Conservation (phyloP, 2,329 filamentous ascomycete genomes). For the Calonectria ilicicola region DNA sequence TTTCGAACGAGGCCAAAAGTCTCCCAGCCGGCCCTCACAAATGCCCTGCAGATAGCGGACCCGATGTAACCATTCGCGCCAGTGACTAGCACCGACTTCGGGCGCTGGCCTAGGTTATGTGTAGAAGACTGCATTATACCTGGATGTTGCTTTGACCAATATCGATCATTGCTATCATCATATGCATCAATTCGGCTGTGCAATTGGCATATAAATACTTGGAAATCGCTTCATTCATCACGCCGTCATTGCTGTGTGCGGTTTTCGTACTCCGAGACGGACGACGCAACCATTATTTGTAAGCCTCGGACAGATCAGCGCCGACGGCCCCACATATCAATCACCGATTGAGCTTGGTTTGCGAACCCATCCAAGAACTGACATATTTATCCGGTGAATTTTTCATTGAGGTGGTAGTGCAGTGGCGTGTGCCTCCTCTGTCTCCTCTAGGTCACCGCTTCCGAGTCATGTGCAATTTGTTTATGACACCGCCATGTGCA, state of each 20-base stretch:
- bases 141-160: not conserved
- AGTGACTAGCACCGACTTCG: conserved; percentile 55
- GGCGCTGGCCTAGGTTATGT: not conserved
- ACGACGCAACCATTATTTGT: not conserved
- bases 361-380: too few relatives aligned
- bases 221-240: not conserved
- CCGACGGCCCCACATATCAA: not conserved
- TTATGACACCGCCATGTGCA: too few relatives aligned
- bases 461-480: too few relatives aligned
- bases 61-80: conserved; percentile 64
- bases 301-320: not conserved
- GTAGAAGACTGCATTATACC: not conserved
- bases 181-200: not conserved
- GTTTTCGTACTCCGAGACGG: not conserved
- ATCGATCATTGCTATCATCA: not conserved
- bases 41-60: conserved; percentile 57
- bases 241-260: too few relatives aligned
- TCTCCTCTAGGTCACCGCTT: too few relatives aligned
- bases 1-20: conserved; percentile 59
- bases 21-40: conserved; percentile 57
- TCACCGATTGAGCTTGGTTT: not conserved
- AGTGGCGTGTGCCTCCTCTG: too few relatives aligned
- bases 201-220: not conserved
- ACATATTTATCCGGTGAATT: too few relatives aligned
- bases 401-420: too few relatives aligned